A percentile compares a stretch with the other conserved stretches of the same genome.
These are phyloP conservation scores for Tagetes erecta DNA, from an alignment of 129 eudicot genomes.

Conservation along the genomic window DNA sequence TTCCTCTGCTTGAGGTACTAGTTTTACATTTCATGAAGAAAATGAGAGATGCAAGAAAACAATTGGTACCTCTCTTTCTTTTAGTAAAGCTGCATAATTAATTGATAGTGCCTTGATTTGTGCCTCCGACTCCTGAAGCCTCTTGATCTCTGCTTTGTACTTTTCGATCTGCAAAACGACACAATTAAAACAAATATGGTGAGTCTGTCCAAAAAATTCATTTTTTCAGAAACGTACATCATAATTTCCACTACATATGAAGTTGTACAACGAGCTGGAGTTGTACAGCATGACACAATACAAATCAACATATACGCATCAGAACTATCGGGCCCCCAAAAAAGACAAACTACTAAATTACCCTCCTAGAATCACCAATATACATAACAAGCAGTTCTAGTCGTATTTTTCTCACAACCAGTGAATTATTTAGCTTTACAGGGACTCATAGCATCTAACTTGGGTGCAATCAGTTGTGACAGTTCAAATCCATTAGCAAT, in stretches of 20 bases:
- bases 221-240: not conserved
- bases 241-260: constrained; percentile 1
- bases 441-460: not conserved
- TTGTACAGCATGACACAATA: not conserved
- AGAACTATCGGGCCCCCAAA: not conserved
- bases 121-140: constrained; percentile 92
- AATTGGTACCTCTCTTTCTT: constrained; percentile 75
- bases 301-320: not conserved
- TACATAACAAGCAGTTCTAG: too few relatives aligned
- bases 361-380: not conserved
- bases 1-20: not conserved
- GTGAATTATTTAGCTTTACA: not conserved
- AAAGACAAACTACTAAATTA: not conserved
- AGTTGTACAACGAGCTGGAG: not conserved
- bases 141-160: constrained; percentile 78
- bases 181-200: not conserved
- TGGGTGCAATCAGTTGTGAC: constrained; percentile 2
- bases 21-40: not conserved
- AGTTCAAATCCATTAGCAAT: constrained; percentile 16
- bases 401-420: not conserved
- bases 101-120: constrained; percentile 87
- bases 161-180: constrained; percentile 59
- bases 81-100: constrained; percentile 92
- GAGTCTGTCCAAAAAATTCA: not conserved
- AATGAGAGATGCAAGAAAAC: constrained; percentile 1